Base-by-base conservation (phyloP, 345 rosid species). In the Pseudoturritis turrita region DNA sequence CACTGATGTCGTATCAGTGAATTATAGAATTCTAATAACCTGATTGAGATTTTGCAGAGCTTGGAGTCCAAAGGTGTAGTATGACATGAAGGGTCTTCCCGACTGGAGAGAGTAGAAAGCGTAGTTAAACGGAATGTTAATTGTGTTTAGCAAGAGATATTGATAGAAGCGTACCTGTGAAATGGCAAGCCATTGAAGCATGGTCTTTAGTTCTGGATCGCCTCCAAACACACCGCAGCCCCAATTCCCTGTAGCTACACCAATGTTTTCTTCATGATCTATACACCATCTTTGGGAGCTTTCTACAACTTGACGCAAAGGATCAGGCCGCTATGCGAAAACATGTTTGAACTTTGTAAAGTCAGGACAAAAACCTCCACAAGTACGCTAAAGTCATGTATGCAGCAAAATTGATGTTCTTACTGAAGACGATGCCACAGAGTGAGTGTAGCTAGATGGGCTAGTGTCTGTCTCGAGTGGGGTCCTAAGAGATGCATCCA, bases 181-280 rank as follows among this genome's bases (percentile, higher is more conserved):
- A 69, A 39, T 15, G 36, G 79, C 75, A 62, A 76, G 75, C 75
- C 79, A 76, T 0, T 69, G 71, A 62, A 76, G 58, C 79, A 70
- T 76, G 46, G 26, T 55, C 64, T 95, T 95, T 10, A 95, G 68
- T 72, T 89, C 87, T 47, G 94, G 90, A 79, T 94, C 98, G 56
- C 97, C 98, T 59, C 98, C 96, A 83, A 91, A 94, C 61, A 82
- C 96, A 73, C 98, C 98, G 68, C 97, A 91, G 5, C 98, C 97
- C 97, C 99, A 91, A 76, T 91, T 95, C 52, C 99, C 97, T 0
- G 96, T 91, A 18, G 81, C 99, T 62, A 95, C 80, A 68, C 93
- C 90, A 22, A 68, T 69, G 57, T 54, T 62, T 26, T 44, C 64
- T 35, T 68, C 58, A 57, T 73, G 59, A 56, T 65, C 62, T 1